Base-by-base conservation (phyloP, 2,329 filamentous ascomycete genomes). In the Parafenestella ontariensis region DNA sequence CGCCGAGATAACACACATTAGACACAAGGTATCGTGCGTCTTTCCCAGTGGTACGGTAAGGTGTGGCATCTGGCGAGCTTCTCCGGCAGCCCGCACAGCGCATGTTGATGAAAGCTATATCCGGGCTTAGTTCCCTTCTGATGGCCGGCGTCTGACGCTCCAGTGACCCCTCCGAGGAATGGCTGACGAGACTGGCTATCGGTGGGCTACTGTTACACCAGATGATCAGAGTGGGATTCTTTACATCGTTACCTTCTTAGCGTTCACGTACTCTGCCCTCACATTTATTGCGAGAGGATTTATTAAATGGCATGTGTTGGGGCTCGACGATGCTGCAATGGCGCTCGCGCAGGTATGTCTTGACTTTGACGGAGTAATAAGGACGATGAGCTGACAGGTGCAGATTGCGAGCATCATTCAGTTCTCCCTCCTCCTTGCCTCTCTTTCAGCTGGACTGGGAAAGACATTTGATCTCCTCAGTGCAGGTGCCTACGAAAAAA, bases 291-390 rank as follows among this genome's bases (percentile, higher is more conserved):
- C 65, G 17, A 56, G 69, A 36, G 37, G 60, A 17, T 57, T 58
- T 20, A 66, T 72, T 46, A 71, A 70, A 58, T 63, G 66, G 66
- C 58, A 53, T 13, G 45, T 70, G 7, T 54, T 72, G 34, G 69
- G 69, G 0, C 29, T 63, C 4, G 69, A 72, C 24, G 69, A 72
- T 47, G 58, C 46, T 42, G 62, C 62, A 8, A 65, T 62, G 33
- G 21, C 54, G 13, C 47, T 58, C 41, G 66, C 68, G 24, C 64
- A 72, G 64, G 67, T 71, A 64, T 7, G 24, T 15, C 29, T 17
- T 41, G 11, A 28, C 42, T 26, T 21, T 24, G 15, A 28, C 20
- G 15, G 20, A 21, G 1, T 24, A 15, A n/a, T 11, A 17, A 43
- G 3, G 3, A 17, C n/a, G 5, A 45, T 21, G 15, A 39, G 52